Evolutionary conservation across 257 asterid genomes (phyloP).

Genomic region (Solanum phureja): DNA sequence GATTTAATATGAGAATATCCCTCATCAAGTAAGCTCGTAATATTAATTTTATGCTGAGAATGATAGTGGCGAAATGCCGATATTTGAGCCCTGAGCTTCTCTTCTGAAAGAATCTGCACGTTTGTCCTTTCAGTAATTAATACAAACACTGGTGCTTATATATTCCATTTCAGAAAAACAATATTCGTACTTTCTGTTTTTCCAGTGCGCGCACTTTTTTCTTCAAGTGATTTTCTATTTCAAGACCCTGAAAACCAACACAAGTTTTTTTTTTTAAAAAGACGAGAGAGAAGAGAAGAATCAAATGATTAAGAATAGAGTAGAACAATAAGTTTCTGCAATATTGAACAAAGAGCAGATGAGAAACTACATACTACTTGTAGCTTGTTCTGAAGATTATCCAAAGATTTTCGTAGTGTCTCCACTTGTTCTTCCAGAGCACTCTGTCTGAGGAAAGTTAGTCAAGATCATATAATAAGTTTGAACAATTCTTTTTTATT

Average conservation of each 20-base stretch:
- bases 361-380: conserved; percentile 41
- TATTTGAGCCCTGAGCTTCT: conserved; percentile 47
- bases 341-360: background rate
- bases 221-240: conserved; percentile 82
- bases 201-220: conserved; percentile 49
- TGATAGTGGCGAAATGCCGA: conserved; percentile 37
- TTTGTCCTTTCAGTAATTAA: conserved; percentile 8
- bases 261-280: background rate
- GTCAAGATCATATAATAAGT: conserved; percentile 12
- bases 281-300: background rate
- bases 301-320: background rate
- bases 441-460: conserved; percentile 77
- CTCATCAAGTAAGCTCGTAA: conserved; percentile 57
- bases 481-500: background rate
- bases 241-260: conserved; percentile 23
- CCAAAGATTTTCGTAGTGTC: conserved; percentile 47
- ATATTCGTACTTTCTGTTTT: conserved; percentile 53
- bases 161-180: background rate
- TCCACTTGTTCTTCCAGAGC: conserved; percentile 77
- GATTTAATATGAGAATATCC: conserved; percentile 59
- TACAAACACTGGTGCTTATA: background rate
- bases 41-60: conserved; percentile 39
- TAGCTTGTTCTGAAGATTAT: conserved; percentile 62
- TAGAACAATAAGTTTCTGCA: background rate
- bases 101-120: conserved; percentile 42